Evolutionary conservation across 768 basidiomycete species (phyloP).

Genomic region (Daedaleopsis sinensis): DNA sequence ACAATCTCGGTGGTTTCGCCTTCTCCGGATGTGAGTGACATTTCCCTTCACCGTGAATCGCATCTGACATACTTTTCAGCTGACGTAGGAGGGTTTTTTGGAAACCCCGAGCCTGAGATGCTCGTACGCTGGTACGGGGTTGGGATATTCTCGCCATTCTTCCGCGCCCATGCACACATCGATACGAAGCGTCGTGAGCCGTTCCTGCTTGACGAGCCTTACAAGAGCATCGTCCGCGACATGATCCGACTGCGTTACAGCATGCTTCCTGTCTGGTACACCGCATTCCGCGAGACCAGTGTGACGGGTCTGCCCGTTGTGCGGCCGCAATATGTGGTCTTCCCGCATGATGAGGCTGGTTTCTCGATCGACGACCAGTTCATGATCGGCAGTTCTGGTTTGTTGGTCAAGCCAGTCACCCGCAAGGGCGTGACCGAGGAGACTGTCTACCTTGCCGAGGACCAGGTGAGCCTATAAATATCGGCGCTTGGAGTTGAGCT

Average conservation of each 20-base stretch:
- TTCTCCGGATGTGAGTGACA: conserved; percentile 82
- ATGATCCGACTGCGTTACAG: conserved; percentile 81
- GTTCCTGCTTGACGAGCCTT: conserved; percentile 87
- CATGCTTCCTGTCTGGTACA: conserved; percentile 94
- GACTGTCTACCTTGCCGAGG: conserved; percentile 78
- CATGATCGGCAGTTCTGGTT: conserved; percentile 84
- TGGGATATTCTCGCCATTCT: conserved; percentile 94
- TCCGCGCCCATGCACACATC: conserved; percentile 97
- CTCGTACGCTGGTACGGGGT: conserved; percentile 97
- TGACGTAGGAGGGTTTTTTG: conserved; percentile 99
- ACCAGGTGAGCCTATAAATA: conserved; percentile 56
- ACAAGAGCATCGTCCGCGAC: conserved; percentile 80
- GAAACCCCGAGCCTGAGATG: conserved; percentile 93
- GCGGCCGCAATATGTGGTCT: conserved; percentile 93
- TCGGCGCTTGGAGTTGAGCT: neutral
- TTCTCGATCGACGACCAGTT: conserved; percentile 94
- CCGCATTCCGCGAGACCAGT: conserved; percentile 90
- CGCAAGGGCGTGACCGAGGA: conserved; percentile 68
- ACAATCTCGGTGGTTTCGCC: conserved; percentile 87
- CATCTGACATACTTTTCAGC: conserved; percentile 49
- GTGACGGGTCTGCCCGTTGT: conserved; percentile 81
- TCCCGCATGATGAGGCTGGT: conserved; percentile 86
- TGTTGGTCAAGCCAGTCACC: conserved; percentile 92
- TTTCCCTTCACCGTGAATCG: neutral
- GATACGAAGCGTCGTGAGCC: conserved; percentile 98